Evolutionary conservation across 1,284 basidiomycete genomes (phyloP).

Genomic region (Flammula alnicola): DNA sequence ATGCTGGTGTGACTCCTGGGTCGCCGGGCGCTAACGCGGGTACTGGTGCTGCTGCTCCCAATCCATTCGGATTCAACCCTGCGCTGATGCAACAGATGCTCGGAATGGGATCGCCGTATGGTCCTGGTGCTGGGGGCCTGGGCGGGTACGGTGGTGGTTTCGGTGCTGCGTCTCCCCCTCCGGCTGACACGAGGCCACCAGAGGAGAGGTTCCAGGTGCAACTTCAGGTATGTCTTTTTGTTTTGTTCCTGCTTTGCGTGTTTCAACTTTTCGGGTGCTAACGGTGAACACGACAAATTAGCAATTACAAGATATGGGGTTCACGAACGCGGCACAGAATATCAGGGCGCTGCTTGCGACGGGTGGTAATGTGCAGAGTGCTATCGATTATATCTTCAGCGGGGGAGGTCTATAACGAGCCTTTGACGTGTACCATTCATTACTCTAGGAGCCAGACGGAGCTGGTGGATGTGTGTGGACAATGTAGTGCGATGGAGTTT

Average conservation of each 20-base stretch:
- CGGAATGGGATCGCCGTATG: constrained; percentile 27
- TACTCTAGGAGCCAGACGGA: background rate
- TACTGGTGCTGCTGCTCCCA: constrained; percentile 25
- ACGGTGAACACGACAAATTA: no score
- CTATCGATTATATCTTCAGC: constrained; percentile 88
- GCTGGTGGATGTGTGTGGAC: no score
- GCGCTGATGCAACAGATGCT: constrained; percentile 58
- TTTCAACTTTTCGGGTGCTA: no score
- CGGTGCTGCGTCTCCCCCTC: constrained; percentile 43
- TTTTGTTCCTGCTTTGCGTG: no score
- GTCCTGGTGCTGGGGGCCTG: constrained; percentile 19
- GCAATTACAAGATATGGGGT: constrained; percentile 91
- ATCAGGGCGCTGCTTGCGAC: constrained; percentile 87
- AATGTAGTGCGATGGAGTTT: no score
- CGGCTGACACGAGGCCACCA: constrained; percentile 73
- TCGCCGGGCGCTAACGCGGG: constrained; percentile 22
- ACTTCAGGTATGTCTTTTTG: constrained; percentile 64
- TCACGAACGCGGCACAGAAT: constrained; percentile 85
- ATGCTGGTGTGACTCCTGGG: constrained; percentile 13
- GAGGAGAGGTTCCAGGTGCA: constrained; percentile 92
- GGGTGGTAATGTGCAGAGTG: constrained; percentile 87
- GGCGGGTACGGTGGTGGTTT: constrained; percentile 24
- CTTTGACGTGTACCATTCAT: background rate
- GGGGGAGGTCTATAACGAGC: constrained; percentile 67
- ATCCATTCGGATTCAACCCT: constrained; percentile 47